A percentile compares a stretch with the other conserved stretches of the same genome.
phyloP scores from a whole-genome alignment of 169 alveolate genomes.

The Plasmodium sp. region DNA sequence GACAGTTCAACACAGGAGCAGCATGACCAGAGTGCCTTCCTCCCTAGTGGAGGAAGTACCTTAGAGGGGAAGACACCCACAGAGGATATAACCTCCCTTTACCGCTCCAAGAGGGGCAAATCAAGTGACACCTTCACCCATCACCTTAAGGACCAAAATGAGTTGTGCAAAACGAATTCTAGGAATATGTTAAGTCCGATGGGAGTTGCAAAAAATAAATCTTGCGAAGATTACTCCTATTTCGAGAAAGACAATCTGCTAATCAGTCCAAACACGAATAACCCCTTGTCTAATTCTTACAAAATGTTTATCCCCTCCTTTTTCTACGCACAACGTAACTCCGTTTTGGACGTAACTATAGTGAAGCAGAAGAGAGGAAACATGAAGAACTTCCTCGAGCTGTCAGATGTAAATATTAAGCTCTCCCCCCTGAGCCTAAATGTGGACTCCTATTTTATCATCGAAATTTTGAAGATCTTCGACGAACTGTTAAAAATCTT shows the following conservation, averaged over 20 bases:
- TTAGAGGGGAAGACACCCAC: background rate
- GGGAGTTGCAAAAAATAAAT: background rate
- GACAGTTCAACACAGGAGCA: background rate
- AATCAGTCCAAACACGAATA: conserved; percentile 27
- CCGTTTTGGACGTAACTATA: conserved; percentile 37
- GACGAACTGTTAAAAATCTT: conserved; percentile 66
- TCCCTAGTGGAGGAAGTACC: background rate
- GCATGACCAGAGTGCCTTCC: background rate
- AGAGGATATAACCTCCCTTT: background rate
- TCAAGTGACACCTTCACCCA: conserved; percentile 12
- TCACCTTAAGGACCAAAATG: background rate
- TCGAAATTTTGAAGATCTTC: conserved; percentile 58
- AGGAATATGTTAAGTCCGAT: conserved; percentile 4
- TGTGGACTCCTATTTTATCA: conserved; percentile 71
- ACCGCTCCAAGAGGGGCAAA: background rate
- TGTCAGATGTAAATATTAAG: conserved; percentile 56
- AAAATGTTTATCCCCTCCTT: conserved; percentile 21
- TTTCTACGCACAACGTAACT: conserved; percentile 42
- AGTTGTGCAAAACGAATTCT: conserved; percentile 23
- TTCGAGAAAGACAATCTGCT: conserved; percentile 18
- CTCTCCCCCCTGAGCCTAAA: conserved; percentile 67
- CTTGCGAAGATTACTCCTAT: conserved; percentile 9
- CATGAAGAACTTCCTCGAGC: conserved; percentile 69
- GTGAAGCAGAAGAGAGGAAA: conserved; percentile 61
- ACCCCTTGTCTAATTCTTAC: conserved; percentile 62